Percentiles rank a stretch among this genome's conserved stretches.
Evolutionary conservation across 2,329 filamentous ascomycete species (phyloP).

Genomic region (Graphiopsis chlorocephala): DNA sequence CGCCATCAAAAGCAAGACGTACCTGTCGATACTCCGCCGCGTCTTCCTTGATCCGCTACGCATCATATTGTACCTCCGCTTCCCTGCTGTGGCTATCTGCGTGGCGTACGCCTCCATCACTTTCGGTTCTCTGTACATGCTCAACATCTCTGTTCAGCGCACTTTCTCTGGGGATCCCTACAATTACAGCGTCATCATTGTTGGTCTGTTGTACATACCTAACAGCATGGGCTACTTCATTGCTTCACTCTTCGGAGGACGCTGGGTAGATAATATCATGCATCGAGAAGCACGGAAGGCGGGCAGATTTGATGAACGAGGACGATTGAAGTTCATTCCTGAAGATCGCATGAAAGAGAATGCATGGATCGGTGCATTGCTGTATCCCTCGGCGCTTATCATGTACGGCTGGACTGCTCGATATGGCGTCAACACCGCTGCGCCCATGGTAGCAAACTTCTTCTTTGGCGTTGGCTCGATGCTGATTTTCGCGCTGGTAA

Average conservation of each 20-base stretch:
- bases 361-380: constrained; percentile 68
- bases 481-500: constrained; percentile 66
- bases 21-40: constrained; percentile 55
- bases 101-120: constrained; percentile 73
- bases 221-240: constrained; percentile 70
- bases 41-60: constrained; percentile 69
- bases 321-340: constrained; percentile 65
- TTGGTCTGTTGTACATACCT: constrained; percentile 77
- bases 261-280: constrained; percentile 82
- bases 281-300: constrained; percentile 67
- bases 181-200: constrained; percentile 62
- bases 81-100: constrained; percentile 69
- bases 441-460: constrained; percentile 36
- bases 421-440: constrained; percentile 49
- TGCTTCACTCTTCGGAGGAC: constrained; percentile 66
- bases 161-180: constrained; percentile 68
- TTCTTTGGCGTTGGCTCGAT: constrained; percentile 72
- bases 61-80: constrained; percentile 69
- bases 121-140: constrained; percentile 71
- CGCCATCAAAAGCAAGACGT: constrained; percentile 54
- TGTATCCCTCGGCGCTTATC: constrained; percentile 69
- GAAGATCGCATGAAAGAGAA: constrained; percentile 84
- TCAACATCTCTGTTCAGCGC: constrained; percentile 74
- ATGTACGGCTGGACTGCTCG: constrained; percentile 75
- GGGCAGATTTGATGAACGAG: constrained; percentile 64